Evolutionary conservation across 345 rosid species (phyloP), one percentile per base, ranked within the genome.

Genomic region (Euclidium syriacum): DNA sequence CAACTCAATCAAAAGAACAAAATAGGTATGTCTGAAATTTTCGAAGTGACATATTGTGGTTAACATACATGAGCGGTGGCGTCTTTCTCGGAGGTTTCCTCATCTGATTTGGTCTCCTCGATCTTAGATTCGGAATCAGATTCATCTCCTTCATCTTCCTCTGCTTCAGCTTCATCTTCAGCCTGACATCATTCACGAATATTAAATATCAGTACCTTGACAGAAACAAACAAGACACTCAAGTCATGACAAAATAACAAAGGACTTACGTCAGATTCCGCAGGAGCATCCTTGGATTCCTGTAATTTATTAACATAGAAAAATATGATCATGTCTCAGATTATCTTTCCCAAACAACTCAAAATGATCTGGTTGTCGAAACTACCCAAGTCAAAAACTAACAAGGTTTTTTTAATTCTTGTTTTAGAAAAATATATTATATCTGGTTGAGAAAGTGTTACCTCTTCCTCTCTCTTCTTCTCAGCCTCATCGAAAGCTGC

Each of bases 401-500:
- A 11, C 41, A 32, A 50, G 15, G 88, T 89, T 79, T 89, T 84
- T 76, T 78, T 84, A 27, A 86, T 84, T 83, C 85, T 80, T 91
- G 85, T 80, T 65, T 59, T 12, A 32, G 15, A 24, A 43, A 40
- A n/a, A n/a, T n/a, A n/a, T n/a, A n/a, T n/a, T n/a, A 10, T 27
- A 9, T 30, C 17, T 52, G 25, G 41, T 64, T 40, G 24, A 43
- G 41, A 64, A 52, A 29, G 12, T 15, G 22, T 46, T 79, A 85
- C 98, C 98, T 89, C 98, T 44, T 82, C 95, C 36, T 79, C 89
- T 64, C 24, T 80, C 72, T 83, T 85, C 81, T 94, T 85, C 77
- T 90, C 97, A 9, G 82, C 85, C 77, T 87, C 97, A 0, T 94
- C 99, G 25, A 94, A 94, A 60, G 96, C 92, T 67, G 90, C 95